Conservation (phyloP, 2,329 filamentous ascomycete species). For the Alternaria solani region DNA sequence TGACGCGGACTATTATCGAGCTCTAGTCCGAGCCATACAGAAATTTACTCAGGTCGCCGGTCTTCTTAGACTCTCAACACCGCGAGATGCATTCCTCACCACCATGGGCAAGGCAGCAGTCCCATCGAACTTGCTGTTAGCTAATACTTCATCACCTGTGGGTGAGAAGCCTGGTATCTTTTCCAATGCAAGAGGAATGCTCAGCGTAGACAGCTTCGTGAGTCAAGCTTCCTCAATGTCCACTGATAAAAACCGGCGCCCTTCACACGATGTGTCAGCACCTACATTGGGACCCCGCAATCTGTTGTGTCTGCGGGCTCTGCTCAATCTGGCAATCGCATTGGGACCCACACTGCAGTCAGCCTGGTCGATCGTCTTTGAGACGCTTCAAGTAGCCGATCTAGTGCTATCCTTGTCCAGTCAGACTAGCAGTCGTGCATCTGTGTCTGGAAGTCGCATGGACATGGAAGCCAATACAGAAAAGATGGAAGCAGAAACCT, state of each 20-base stretch:
- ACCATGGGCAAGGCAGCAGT: constrained; percentile 93
- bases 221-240: constrained; percentile 62
- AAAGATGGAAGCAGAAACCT: constrained; percentile 75
- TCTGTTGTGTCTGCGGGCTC: constrained; percentile 84
- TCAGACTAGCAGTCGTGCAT: constrained; percentile 28
- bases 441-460: constrained; percentile 23
- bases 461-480: constrained; percentile 41
- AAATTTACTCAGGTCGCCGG: constrained; percentile 95
- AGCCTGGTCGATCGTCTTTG: constrained; percentile 90
- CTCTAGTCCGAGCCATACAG: constrained; percentile 89
- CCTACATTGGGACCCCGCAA: constrained; percentile 82
- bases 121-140: constrained; percentile 72
- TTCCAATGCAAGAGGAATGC: constrained; percentile 73
- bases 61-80: constrained; percentile 81
- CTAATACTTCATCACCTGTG: constrained; percentile 49
- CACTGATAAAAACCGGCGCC: constrained; percentile 67
- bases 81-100: constrained; percentile 92
- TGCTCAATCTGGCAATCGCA: constrained; percentile 95
- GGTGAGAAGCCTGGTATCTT: constrained; percentile 68
- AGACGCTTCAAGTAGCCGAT: constrained; percentile 92
- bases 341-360: constrained; percentile 84
- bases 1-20: constrained; percentile 93
- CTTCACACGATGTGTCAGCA: constrained; percentile 59
- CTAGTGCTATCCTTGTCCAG: constrained; percentile 72
- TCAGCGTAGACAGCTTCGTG: constrained; percentile 76